Conservation (phyloP, 768 basidiomycete species). For the Sarcodon sp. region DNA sequence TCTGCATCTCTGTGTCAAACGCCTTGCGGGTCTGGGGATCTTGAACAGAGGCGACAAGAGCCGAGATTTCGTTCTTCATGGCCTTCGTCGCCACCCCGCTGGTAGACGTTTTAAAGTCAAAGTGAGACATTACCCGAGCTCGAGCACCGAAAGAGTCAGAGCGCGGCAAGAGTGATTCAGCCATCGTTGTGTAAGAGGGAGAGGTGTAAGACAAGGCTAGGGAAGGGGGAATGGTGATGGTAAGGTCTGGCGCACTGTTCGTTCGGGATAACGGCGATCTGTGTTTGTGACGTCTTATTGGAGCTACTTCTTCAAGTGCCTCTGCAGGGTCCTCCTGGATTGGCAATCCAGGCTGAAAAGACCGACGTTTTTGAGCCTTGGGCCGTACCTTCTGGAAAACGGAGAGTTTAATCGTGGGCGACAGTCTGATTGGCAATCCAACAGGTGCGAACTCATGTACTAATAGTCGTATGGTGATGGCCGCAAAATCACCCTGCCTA, state of each 20-base stretch:
- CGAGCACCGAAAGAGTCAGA: background rate
- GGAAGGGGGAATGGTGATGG: slow-evolving; percentile 47
- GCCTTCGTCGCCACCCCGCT: slow-evolving; percentile 42
- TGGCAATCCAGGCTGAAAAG: too few species aligned
- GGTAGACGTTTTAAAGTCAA: slow-evolving; percentile 20
- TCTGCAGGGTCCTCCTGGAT: too few species aligned
- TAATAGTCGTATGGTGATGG: too few species aligned
- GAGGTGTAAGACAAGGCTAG: slow-evolving; percentile 51
- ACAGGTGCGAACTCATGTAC: too few species aligned
- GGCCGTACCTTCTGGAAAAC: too few species aligned
- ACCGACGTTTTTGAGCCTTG: too few species aligned
- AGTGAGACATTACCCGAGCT: background rate
- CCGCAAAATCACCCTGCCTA: too few species aligned
- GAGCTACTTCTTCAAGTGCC: too few species aligned
- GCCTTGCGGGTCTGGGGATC: slow-evolving; percentile 51
- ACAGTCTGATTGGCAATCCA: too few species aligned
- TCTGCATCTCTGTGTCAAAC: slow-evolving; percentile 88
- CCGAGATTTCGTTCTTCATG: slow-evolving; percentile 57
- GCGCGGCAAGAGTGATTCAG: background rate
- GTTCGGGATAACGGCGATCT: slow-evolving; percentile 51
- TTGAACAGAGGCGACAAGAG: slow-evolving; percentile 48
- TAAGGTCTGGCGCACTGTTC: slow-evolving; percentile 27
- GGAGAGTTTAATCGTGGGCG: too few species aligned
- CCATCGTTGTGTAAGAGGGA: slow-evolving; percentile 33
- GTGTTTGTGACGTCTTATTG: slow-evolving; percentile 12